phyloP scores from a whole-genome alignment of 768 basidiomycete genomes.

The Floccularia luteovirens region DNA sequence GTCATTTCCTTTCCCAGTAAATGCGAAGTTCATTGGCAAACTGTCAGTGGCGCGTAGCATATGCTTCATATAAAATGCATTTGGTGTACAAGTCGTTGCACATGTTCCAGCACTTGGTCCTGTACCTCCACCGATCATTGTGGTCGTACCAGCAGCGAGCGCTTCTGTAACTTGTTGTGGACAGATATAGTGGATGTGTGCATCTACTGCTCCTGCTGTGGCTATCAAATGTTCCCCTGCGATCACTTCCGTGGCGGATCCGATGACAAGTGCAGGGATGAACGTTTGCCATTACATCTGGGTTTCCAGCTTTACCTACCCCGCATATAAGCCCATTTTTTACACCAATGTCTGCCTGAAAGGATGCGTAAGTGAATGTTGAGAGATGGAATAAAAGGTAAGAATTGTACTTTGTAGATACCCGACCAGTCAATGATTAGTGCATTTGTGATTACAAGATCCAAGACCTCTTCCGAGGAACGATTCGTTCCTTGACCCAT shows the following conservation, averaged over 20 bases:
- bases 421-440: constrained; percentile 93
- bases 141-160: constrained; percentile 78
- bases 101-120: constrained; percentile 86
- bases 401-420: constrained; percentile 72
- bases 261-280: constrained; percentile 67
- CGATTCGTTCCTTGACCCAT: constrained; percentile 89
- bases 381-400: neutral
- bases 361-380: neutral
- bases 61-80: constrained; percentile 79
- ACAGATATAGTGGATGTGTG: constrained; percentile 92
- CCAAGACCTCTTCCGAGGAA: constrained; percentile 60
- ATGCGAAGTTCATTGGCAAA: constrained; percentile 85
- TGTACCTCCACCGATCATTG: constrained; percentile 94
- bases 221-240: constrained; percentile 93
- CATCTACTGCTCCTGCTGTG: constrained; percentile 91
- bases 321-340: constrained; percentile 76
- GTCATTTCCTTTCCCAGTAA: constrained; percentile 98
- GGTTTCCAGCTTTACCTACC: constrained; percentile 97
- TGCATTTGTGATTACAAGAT: constrained; percentile 93
- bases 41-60: constrained; percentile 93
- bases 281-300: constrained; percentile 83
- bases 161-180: constrained; percentile 89
- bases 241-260: constrained; percentile 90
- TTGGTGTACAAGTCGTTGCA: constrained; percentile 93
- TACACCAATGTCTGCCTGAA: constrained; percentile 90